Conservation (phyloP, 129 eudicot species). For the Chrysanthemum makinoi region DNA sequence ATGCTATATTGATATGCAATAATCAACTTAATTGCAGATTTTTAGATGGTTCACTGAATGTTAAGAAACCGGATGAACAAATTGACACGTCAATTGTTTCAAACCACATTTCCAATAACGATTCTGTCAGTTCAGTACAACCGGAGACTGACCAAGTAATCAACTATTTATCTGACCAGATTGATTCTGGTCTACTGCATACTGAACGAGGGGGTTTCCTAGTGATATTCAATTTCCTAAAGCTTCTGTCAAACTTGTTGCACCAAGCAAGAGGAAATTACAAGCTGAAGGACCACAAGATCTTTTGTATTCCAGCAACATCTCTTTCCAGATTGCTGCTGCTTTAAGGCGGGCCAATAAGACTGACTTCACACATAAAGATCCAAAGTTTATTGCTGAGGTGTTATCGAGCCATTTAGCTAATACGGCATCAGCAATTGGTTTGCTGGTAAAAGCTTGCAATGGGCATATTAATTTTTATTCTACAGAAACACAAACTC, state of each 20-base stretch:
- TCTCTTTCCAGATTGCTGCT: slow-evolving; percentile 84
- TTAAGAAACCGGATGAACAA: slow-evolving; percentile 42
- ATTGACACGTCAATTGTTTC: slow-evolving; percentile 28
- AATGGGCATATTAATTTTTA: slow-evolving; percentile 89
- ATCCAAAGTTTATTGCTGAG: slow-evolving; percentile 61
- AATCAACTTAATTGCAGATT: slow-evolving; percentile 50
- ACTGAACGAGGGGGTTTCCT: slow-evolving; percentile 45
- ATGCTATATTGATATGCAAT: slow-evolving; percentile 22
- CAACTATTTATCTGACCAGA: slow-evolving; percentile 47
- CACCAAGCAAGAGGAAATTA: slow-evolving; percentile 64
- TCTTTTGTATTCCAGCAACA: slow-evolving; percentile 68
- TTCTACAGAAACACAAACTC: slow-evolving; percentile 38
- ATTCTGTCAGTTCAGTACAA: slow-evolving; percentile 30
- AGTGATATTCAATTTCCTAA: slow-evolving; percentile 50
- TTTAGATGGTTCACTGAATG: slow-evolving; percentile 63
- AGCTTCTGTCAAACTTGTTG: slow-evolving; percentile 64
- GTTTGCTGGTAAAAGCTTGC: slow-evolving; percentile 66
- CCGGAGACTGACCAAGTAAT: slow-evolving; percentile 31
- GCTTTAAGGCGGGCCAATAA: slow-evolving; percentile 43
- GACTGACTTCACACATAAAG: slow-evolving; percentile 24
- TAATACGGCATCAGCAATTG: slow-evolving; percentile 30
- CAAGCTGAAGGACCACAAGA: slow-evolving; percentile 66
- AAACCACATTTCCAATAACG: slow-evolving; percentile 22
- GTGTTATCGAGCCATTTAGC: slow-evolving; percentile 36
- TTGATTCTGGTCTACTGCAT: slow-evolving; percentile 46